Conservation (phyloP, 2,329 filamentous ascomycete genomes). For the Aureobasidium zeae region DNA sequence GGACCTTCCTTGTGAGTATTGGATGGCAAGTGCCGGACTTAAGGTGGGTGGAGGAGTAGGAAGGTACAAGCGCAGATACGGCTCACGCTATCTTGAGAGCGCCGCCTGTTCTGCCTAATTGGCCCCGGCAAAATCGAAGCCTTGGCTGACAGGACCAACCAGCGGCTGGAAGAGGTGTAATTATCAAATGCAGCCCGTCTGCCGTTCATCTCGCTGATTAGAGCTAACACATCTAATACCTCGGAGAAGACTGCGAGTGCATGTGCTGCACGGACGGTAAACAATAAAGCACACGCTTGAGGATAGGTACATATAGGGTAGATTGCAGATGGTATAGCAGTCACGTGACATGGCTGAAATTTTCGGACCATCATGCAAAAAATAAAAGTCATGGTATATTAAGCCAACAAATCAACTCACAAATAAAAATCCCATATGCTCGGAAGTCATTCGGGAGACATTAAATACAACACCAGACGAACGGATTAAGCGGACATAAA, state of each 20-base stretch:
- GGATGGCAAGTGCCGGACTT: neutral
- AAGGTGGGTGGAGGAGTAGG: neutral
- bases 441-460: neutral
- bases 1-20: constrained; percentile 7
- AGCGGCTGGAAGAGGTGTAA: too few species aligned
- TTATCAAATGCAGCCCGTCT: too few species aligned
- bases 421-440: neutral
- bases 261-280: too few species aligned
- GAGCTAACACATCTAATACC: too few species aligned
- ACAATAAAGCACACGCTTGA: too few species aligned
- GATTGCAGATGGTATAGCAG: too few species aligned
- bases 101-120: neutral
- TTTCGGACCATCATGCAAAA: constrained; percentile 8
- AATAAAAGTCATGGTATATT: too few species aligned
- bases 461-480: neutral
- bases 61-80: constrained; percentile 15
- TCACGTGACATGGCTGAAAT: constrained; percentile 6
- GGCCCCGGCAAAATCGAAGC: neutral
- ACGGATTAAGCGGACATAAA: neutral
- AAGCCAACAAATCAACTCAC: neutral
- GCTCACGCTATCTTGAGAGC: neutral
- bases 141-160: neutral
- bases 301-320: too few species aligned
- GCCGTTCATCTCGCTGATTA: too few species aligned
- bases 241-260: too few species aligned